Conservation (phyloP, 768 basidiomycete genomes). For the Lactarius sanguifluus region DNA sequence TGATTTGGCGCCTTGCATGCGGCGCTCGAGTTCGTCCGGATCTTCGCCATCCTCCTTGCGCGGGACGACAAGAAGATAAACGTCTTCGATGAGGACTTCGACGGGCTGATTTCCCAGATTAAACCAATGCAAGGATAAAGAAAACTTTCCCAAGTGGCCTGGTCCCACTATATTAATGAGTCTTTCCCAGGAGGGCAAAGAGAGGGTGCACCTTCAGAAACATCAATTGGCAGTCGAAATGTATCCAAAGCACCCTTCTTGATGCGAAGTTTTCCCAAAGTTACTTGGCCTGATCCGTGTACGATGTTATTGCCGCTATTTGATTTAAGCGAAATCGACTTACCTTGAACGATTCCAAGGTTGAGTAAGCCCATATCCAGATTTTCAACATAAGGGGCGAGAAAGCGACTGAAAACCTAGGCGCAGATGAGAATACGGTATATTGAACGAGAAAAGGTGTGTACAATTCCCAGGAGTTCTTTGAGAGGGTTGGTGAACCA, state of each 20-base stretch:
- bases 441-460: conserved; percentile 33
- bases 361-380: conserved; percentile 93
- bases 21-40: conserved; percentile 79
- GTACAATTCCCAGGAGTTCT: conserved; percentile 76
- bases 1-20: conserved; percentile 81
- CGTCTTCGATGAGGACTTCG: conserved; percentile 88
- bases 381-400: conserved; percentile 95
- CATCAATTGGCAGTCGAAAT: conserved; percentile 93
- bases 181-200: neutral
- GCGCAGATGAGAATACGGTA: conserved; percentile 7
- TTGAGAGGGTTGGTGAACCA: conserved; percentile 90
- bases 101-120: conserved; percentile 88
- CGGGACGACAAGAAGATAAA: conserved; percentile 91
- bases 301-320: conserved; percentile 16
- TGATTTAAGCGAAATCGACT: conserved; percentile 17
- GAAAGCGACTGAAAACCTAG: conserved; percentile 86
- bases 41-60: conserved; percentile 66
- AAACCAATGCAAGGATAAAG: conserved; percentile 85
- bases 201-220: conserved; percentile 69
- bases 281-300: conserved; percentile 60
- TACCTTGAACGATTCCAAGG: conserved; percentile 87
- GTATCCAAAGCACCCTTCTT: conserved; percentile 95
- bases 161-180: conserved; percentile 11
- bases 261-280: conserved; percentile 76
- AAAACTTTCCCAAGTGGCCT: conserved; percentile 87